Conservation (phyloP, 2,329 filamentous ascomycete genomes). For the Stemphylium beticola region DNA sequence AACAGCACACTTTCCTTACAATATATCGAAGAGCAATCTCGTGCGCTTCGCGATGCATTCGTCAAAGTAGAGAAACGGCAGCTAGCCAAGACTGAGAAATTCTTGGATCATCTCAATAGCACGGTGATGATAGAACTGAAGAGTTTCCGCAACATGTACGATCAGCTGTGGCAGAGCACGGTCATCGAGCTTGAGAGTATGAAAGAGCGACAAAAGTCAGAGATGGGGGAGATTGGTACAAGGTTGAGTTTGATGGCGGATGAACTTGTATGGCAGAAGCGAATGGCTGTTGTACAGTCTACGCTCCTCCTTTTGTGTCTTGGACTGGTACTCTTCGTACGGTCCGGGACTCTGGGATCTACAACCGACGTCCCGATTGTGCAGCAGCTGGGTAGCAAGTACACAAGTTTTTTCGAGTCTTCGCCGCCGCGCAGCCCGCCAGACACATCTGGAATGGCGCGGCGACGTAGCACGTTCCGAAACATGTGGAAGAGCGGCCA, state of each 20-base stretch:
- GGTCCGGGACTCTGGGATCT: slow-evolving; percentile 45
- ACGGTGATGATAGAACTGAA: slow-evolving; percentile 79
- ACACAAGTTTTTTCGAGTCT: slow-evolving; percentile 45
- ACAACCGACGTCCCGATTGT: slow-evolving; percentile 53
- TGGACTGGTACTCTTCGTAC: slow-evolving; percentile 79
- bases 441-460: slow-evolving; percentile 27
- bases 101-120: slow-evolving; percentile 82
- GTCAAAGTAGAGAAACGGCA: slow-evolving; percentile 87
- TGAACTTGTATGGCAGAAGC: slow-evolving; percentile 81
- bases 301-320: slow-evolving; percentile 86
- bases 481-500: slow-evolving; percentile 46
- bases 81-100: slow-evolving; percentile 78
- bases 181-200: slow-evolving; percentile 90
- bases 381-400: slow-evolving; percentile 51
- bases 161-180: slow-evolving; percentile 95
- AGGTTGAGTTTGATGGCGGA: slow-evolving; percentile 90
- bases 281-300: slow-evolving; percentile 92
- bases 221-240: slow-evolving; percentile 80
- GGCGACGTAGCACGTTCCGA: slow-evolving; percentile 41
- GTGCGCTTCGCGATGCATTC: slow-evolving; percentile 85
- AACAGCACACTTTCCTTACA: slow-evolving; percentile 92
- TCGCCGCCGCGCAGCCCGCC: slow-evolving; percentile 44
- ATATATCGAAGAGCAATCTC: slow-evolving; percentile 96
- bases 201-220: slow-evolving; percentile 80
- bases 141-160: slow-evolving; percentile 75